A percentile compares a stretch with the other conserved stretches of the same genome.
Evolutionary conservation across 1,284 basidiomycete species (phyloP).

Genomic region (Albatrellus sp.): DNA sequence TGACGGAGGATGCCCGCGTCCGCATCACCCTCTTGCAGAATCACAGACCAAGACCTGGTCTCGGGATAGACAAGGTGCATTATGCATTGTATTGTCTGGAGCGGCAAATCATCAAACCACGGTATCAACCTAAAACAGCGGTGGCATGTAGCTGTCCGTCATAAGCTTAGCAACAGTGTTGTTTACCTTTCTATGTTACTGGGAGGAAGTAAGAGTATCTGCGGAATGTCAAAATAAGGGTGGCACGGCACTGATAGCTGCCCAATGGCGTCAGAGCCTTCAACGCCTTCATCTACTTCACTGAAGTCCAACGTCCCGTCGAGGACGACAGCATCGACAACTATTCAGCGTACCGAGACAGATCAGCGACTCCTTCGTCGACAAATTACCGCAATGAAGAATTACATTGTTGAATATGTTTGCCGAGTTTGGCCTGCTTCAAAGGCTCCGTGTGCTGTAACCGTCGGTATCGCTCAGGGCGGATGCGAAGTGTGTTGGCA

Average conservation of each 20-base stretch:
- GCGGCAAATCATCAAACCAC: constrained; percentile 38
- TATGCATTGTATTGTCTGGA: constrained; percentile 40
- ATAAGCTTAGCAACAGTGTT: neutral
- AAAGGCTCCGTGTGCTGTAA: constrained; percentile 29
- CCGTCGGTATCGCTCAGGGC: constrained; percentile 33
- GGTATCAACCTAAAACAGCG: constrained; percentile 19
- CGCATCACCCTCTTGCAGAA: constrained; percentile 22
- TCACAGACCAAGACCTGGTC: constrained; percentile 29
- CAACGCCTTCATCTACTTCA: neutral
- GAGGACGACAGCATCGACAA: neutral
- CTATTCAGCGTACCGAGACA: neutral
- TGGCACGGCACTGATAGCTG: neutral
- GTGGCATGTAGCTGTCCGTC: neutral
- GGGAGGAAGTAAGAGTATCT: neutral
- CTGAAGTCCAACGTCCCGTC: neutral
- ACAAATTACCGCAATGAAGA: neutral
- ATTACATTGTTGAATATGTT: constrained; percentile 7
- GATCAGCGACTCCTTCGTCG: neutral
- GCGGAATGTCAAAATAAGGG: neutral
- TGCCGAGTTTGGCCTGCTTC: constrained; percentile 15
- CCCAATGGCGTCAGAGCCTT: neutral
- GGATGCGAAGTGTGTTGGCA: constrained; percentile 28
- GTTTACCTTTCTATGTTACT: neutral
- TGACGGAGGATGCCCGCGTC: constrained; percentile 32
- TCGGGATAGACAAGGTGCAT: constrained; percentile 36